Conservation (phyloP, 768 basidiomycete species). For the Macrolepiota albuminosa region DNA sequence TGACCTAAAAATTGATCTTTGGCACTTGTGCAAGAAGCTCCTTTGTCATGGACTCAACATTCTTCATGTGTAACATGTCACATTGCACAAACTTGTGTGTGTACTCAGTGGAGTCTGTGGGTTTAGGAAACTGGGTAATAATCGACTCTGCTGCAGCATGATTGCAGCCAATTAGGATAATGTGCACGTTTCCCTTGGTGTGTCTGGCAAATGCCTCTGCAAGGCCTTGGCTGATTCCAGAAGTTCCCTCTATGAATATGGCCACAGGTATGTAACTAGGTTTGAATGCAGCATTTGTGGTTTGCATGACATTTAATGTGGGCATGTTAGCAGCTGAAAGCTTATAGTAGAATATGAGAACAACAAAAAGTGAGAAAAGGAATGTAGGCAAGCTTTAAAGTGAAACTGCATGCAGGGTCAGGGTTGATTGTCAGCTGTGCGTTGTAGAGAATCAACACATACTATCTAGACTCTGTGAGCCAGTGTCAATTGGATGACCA, state of each 20-base stretch:
- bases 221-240: conserved; percentile 40
- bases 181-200: conserved; percentile 40
- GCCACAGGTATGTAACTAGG: conserved; percentile 23
- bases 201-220: conserved; percentile 37
- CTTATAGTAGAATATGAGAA: not conserved
- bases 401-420: not conserved
- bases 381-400: not conserved
- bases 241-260: conserved; percentile 36
- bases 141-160: conserved; percentile 38
- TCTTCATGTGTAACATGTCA: conserved; percentile 41
- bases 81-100: conserved; percentile 41
- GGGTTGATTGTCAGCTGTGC: not conserved
- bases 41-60: conserved; percentile 30
- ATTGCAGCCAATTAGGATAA: conserved; percentile 47
- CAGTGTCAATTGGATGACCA: conserved; percentile 61
- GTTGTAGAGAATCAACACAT: conserved; percentile 23
- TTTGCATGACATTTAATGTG: conserved; percentile 17
- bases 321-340: conserved; percentile 16
- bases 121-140: conserved; percentile 33
- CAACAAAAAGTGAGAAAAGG: not conserved
- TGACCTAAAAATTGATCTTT: conserved; percentile 47
- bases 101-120: conserved; percentile 12
- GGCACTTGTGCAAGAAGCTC: conserved; percentile 30
- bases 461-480: conserved; percentile 79
- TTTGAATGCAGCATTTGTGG: conserved; percentile 21